A percentile compares a stretch with the other conserved stretches of the same genome.
Evolutionary conservation across 768 basidiomycete species (phyloP).

Genomic region (Agrocybe chaxingu): DNA sequence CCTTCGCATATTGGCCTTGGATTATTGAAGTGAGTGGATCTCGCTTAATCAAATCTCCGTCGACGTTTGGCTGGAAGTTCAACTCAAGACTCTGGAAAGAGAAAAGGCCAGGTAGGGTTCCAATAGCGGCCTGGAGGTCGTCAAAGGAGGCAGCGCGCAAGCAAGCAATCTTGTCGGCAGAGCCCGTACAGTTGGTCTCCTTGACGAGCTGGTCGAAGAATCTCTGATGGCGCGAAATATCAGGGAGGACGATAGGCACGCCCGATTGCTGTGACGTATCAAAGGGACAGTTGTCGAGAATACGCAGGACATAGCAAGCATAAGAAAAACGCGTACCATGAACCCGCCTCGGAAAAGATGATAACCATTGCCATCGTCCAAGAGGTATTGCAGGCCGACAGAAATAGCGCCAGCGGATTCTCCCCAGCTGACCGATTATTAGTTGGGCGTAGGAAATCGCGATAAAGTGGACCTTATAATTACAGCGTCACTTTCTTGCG

Average conservation of each 20-base stretch:
- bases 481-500: slow-evolving; percentile 39
- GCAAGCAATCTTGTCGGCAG: slow-evolving; percentile 28
- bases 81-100: slow-evolving; percentile 24
- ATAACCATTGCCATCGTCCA: slow-evolving; percentile 13
- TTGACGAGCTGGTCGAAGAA: slow-evolving; percentile 29
- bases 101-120: slow-evolving; percentile 19
- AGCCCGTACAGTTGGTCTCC: slow-evolving; percentile 23
- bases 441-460: neutral
- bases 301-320: neutral
- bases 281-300: neutral
- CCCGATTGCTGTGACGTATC: slow-evolving; percentile 15
- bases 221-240: slow-evolving; percentile 12
- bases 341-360: slow-evolving; percentile 17
- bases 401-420: slow-evolving; percentile 21
- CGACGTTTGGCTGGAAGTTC: slow-evolving; percentile 32
- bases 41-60: slow-evolving; percentile 31
- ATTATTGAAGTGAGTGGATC: slow-evolving; percentile 25
- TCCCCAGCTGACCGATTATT: slow-evolving; percentile 15
- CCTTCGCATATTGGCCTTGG: slow-evolving; percentile 30
- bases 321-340: slow-evolving; percentile 10
- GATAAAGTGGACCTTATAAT: neutral
- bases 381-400: slow-evolving; percentile 13
- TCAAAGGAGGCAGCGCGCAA: slow-evolving; percentile 30
- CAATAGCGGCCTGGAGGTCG: slow-evolving; percentile 26
- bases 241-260: slow-evolving; percentile 8